Conservation (phyloP, 2,329 filamentous ascomycete genomes). For the Alternaria sp. region DNA sequence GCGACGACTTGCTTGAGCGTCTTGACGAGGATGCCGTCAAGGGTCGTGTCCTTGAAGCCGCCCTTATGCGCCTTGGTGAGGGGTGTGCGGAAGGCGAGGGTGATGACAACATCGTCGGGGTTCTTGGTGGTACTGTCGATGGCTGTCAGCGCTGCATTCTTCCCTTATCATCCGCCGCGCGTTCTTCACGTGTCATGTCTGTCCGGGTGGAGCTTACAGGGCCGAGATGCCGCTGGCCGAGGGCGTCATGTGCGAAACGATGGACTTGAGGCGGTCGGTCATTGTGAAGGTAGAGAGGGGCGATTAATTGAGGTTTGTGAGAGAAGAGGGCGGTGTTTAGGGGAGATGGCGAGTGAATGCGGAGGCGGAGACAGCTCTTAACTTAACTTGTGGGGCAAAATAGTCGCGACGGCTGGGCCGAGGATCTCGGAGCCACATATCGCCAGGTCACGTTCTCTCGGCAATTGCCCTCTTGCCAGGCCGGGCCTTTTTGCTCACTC, state of each 20-base stretch:
- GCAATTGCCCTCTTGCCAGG: conserved; percentile 1
- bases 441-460: conserved; percentile 13
- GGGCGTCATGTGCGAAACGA: conserved; percentile 84
- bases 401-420: conserved; percentile 9
- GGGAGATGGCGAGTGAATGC: conserved; percentile 10
- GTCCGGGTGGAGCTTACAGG: conserved; percentile 67
- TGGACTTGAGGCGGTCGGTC: conserved; percentile 82
- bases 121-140: conserved; percentile 80
- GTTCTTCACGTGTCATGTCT: neutral
- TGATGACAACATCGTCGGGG: conserved; percentile 95
- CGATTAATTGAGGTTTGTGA: neutral
- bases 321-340: neutral
- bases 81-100: conserved; percentile 86
- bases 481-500: neutral
- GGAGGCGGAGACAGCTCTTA: conserved; percentile 24
- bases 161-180: neutral
- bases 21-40: conserved; percentile 86
- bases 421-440: conserved; percentile 14
- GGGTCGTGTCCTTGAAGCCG: conserved; percentile 89
- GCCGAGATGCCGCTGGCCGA: conserved; percentile 72
- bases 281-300: conserved; percentile 24
- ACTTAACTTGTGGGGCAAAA: conserved; percentile 18
- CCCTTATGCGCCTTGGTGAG: conserved; percentile 89
- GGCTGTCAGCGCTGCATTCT: conserved; percentile 11
- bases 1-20: conserved; percentile 71